phyloP scores from a whole-genome alignment of 2,329 filamentous ascomycete species.

The Rutstroemia sydowiana region DNA sequence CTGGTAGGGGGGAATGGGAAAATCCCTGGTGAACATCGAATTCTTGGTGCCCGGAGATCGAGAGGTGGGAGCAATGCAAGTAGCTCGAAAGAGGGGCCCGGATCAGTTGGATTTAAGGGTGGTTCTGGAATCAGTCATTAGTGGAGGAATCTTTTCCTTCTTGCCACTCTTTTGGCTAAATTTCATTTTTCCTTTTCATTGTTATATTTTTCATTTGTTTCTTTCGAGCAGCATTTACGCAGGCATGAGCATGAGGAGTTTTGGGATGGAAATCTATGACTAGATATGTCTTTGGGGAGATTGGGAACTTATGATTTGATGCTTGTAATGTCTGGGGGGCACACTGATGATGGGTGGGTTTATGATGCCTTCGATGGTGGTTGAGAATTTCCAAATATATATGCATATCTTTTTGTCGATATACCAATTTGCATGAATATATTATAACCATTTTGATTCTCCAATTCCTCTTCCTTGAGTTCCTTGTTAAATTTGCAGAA shows the following conservation, averaged over 20 bases:
- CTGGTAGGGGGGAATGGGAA: constrained; percentile 8
- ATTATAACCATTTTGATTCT: background rate
- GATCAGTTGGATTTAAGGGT: constrained; percentile 1
- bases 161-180: no score
- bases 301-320: background rate
- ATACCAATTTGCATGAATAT: background rate
- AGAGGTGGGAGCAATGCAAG: constrained; percentile 15
- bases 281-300: background rate
- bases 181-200: background rate
- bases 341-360: background rate
- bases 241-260: background rate
- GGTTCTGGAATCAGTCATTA: background rate
- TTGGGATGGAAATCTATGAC: background rate
- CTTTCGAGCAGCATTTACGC: background rate
- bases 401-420: background rate
- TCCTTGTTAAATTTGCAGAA: no score
- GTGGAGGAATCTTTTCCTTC: background rate
- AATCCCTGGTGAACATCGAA: constrained; percentile 7
- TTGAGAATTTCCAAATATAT: background rate
- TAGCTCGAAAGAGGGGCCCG: constrained; percentile 12
- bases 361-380: background rate
- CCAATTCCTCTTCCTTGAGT: no score
- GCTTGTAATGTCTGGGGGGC: background rate
- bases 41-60: constrained; percentile 9
- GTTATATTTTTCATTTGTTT: background rate